Conservation (phyloP, 148 eudicot genomes). For the Cornus controversa region DNA sequence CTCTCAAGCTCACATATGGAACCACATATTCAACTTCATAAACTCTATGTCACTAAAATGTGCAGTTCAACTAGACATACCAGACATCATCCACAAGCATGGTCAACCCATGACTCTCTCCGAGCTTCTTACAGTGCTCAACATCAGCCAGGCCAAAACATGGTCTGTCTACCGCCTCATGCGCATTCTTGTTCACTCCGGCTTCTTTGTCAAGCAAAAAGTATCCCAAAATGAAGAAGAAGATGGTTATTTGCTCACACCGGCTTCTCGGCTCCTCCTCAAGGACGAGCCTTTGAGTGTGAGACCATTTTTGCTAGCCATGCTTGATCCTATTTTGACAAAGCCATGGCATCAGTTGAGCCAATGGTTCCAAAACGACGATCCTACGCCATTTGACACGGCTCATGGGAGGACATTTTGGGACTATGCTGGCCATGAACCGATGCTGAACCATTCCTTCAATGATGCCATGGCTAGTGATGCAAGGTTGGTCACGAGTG, state of each 20-base stretch:
- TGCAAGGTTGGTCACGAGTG: constrained; percentile 15
- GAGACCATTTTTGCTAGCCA: constrained; percentile 5
- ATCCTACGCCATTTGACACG: constrained; percentile 16
- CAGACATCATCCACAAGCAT: constrained; percentile 9
- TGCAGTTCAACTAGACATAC: constrained; percentile 20
- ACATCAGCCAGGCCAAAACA: constrained; percentile 5
- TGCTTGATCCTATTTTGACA: neutral
- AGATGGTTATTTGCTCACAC: constrained; percentile 2
- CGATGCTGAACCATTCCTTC: too few relatives aligned
- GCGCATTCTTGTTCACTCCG: constrained; percentile 19
- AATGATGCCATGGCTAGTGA: neutral
- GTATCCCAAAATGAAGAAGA: neutral
- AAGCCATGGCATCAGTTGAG: constrained; percentile 5
- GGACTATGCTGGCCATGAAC: neutral
- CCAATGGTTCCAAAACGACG: neutral
- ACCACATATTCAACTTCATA: constrained; percentile 19
- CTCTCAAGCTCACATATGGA: constrained; percentile 12
- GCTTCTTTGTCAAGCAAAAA: constrained; percentile 11
- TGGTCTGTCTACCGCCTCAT: constrained; percentile 12
- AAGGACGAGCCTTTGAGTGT: constrained; percentile 6
- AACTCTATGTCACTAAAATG: constrained; percentile 21
- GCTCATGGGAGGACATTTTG: constrained; percentile 13
- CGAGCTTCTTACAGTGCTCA: constrained; percentile 6
- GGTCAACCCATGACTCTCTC: constrained; percentile 14
- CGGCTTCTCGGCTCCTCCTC: constrained; percentile 9